Conservation (phyloP, 2,329 filamentous ascomycete species). For the Scedosporium aurantiacum region DNA sequence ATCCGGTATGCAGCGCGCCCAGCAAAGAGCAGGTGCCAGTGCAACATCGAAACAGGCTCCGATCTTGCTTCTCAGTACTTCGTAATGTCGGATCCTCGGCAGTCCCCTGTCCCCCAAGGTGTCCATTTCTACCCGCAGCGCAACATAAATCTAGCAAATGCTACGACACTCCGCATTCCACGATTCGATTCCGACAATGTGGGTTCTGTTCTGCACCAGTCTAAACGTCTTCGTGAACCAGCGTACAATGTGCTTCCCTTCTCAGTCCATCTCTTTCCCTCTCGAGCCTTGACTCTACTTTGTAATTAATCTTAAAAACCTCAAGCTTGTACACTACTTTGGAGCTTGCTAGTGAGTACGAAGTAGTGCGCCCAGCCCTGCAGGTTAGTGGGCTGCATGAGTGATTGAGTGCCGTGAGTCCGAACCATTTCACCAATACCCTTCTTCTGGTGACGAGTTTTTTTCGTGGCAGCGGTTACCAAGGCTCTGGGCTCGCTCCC, state of each 20-base stretch:
- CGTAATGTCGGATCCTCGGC: no score
- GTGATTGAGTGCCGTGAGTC: no score
- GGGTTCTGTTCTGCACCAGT: neutral
- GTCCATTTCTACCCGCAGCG: neutral
- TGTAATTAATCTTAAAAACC: no score
- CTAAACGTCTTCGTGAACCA: neutral
- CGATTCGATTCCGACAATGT: neutral
- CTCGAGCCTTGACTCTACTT: neutral
- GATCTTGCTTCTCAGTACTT: no score
- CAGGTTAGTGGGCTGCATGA: no score
- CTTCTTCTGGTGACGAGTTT: neutral
- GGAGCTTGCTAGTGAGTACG: no score
- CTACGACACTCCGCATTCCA: neutral
- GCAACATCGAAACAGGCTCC: neutral
- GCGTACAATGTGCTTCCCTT: no score
- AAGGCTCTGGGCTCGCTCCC: no score
- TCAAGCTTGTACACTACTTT: neutral
- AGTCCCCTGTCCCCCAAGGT: no score
- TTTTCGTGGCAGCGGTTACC: neutral
- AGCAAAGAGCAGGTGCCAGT: neutral
- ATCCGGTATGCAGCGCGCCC: neutral
- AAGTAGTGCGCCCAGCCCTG: no score
- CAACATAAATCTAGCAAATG: neutral
- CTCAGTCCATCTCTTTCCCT: no score
- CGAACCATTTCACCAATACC: neutral